A percentile compares a stretch with the other conserved stretches of the same genome.
phyloP scores from a whole-genome alignment of 805 yeast species.

The Helenozyma rhizophorensis region DNA sequence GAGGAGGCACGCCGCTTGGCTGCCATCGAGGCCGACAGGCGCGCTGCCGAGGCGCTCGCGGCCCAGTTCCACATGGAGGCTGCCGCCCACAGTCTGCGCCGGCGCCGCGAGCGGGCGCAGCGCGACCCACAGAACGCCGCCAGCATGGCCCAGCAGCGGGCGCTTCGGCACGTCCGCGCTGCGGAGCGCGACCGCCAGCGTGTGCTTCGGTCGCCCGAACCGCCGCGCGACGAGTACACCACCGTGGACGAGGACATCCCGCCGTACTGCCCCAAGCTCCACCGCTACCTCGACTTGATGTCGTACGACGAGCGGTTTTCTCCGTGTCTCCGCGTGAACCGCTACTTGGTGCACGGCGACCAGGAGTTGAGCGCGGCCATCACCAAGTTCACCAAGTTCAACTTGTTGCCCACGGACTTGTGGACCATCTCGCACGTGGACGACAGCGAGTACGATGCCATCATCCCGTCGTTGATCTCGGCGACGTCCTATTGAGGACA shows the following conservation, averaged over 20 bases:
- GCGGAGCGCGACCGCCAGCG: slow-evolving; percentile 15
- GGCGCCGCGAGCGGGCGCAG: too few species aligned
- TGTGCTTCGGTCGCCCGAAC: slow-evolving; percentile 5
- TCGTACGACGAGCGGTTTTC: slow-evolving; percentile 23
- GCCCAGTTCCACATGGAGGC: too few species aligned
- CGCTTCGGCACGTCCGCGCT: slow-evolving; percentile 10
- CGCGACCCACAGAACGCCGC: background rate
- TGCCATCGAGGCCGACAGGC: too few species aligned
- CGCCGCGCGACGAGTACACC: slow-evolving; percentile 12
- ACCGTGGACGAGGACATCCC: slow-evolving; percentile 14
- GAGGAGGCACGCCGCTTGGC: too few species aligned
- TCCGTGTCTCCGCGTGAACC: slow-evolving; percentile 21
- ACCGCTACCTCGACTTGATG: slow-evolving; percentile 17
- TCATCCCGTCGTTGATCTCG: slow-evolving; percentile 20
- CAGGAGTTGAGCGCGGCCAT: slow-evolving; percentile 16
- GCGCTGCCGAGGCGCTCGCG: too few species aligned
- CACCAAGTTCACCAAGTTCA: slow-evolving; percentile 15
- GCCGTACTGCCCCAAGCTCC: slow-evolving; percentile 20
- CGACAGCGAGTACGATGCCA: slow-evolving; percentile 20
- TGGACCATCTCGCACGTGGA: slow-evolving; percentile 22
- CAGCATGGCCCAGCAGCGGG: slow-evolving; percentile 2
- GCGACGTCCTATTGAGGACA: slow-evolving; percentile 4
- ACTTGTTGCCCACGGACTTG: slow-evolving; percentile 22
- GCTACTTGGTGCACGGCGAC: slow-evolving; percentile 17
- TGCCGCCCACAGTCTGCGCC: too few species aligned